Evolutionary conservation across 768 basidiomycete species (phyloP).

Genomic region (Cystobasidium ongulense): DNA sequence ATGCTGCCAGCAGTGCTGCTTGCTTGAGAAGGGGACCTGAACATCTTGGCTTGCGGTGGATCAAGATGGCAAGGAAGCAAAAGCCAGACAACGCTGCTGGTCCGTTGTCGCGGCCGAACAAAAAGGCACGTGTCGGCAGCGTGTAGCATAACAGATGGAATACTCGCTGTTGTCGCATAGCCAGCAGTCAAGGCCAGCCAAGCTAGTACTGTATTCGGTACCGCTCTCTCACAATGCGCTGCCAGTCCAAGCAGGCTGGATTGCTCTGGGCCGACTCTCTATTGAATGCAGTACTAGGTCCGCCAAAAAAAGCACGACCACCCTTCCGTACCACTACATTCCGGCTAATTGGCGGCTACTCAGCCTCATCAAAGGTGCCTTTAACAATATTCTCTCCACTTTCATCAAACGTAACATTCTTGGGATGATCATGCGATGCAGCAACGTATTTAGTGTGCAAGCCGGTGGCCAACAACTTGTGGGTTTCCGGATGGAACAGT

Average conservation of each 20-base stretch:
- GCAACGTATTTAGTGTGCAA: conserved; percentile 40
- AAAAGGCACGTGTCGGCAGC: too few species aligned
- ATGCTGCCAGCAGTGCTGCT: background rate
- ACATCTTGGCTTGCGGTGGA: background rate
- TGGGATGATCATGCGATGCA: conserved; percentile 29
- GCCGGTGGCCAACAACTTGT: conserved; percentile 38
- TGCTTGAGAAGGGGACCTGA: background rate
- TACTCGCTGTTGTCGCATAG: too few species aligned
- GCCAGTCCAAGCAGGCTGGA: too few species aligned
- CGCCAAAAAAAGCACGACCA: too few species aligned
- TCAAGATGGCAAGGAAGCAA: background rate
- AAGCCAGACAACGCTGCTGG: background rate
- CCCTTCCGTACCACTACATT: background rate
- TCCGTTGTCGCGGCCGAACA: too few species aligned
- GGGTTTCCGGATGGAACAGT: conserved; percentile 20
- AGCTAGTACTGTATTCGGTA: too few species aligned
- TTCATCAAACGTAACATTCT: conserved; percentile 37
- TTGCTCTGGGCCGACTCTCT: too few species aligned
- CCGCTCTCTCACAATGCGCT: too few species aligned
- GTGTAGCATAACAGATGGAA: too few species aligned
- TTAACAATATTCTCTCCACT: conserved; percentile 36
- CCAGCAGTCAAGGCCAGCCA: too few species aligned
- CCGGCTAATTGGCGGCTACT: background rate
- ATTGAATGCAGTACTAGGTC: too few species aligned
- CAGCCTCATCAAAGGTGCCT: conserved; percentile 13